Percentiles rank a stretch among this genome's conserved stretches.
Conservation (phyloP, 768 basidiomycete species). For the Termitomyces sp. region DNA sequence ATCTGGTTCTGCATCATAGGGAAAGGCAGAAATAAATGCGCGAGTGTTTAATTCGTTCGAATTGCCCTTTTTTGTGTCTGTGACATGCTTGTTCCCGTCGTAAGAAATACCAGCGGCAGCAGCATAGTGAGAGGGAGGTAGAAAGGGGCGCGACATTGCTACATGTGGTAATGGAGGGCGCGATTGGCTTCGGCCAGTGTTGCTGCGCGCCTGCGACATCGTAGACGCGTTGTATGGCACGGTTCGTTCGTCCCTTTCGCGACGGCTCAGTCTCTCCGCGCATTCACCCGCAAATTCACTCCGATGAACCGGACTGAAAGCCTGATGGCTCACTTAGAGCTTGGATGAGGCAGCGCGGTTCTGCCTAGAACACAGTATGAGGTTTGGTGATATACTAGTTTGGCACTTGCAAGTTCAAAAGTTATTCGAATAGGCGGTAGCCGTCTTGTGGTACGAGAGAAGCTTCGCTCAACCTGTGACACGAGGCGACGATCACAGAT, state of each 20-base stretch:
- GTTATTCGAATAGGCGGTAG: not conserved
- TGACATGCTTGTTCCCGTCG: conserved; percentile 2
- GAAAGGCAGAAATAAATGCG: conserved; percentile 18
- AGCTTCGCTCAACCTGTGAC: not conserved
- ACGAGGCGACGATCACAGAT: not conserved
- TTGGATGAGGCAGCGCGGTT: not conserved
- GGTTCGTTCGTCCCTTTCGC: not conserved
- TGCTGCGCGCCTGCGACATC: conserved; percentile 20
- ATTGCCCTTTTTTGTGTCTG: not conserved
- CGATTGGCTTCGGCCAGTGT: conserved; percentile 27
- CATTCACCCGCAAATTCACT: not conserved
- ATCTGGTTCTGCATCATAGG: conserved; percentile 14
- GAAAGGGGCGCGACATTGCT: conserved; percentile 34
- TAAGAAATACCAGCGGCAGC: conserved; percentile 36
- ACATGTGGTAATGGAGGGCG: conserved; percentile 34
- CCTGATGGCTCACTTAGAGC: not conserved
- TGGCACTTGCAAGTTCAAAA: not conserved
- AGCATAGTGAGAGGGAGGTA: conserved; percentile 54
- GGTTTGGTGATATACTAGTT: not conserved
- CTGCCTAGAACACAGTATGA: not conserved
- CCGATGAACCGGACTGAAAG: not conserved
- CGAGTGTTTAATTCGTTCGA: conserved; percentile 7
- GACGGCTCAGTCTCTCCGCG: not conserved
- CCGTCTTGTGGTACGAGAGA: not conserved
- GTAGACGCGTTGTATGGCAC: not conserved